Evolutionary conservation across 306 rosid genomes (phyloP), one percentile per base, ranked within the genome.

Genomic region (Rosa rugosa): DNA sequence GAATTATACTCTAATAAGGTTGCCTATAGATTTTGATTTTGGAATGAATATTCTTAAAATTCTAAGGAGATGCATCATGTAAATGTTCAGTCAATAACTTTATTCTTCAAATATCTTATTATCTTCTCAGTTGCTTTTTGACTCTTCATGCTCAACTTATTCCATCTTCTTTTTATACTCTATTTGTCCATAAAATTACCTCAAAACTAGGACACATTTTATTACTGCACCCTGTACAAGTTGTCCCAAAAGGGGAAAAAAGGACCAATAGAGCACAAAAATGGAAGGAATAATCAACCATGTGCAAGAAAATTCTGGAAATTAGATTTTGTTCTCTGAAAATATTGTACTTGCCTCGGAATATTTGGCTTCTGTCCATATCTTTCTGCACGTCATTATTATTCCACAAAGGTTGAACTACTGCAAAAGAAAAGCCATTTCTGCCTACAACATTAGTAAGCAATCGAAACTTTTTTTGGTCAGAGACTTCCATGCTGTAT

Each of bases 1-100:
- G 14, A 2, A 60, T 4, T 4, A 22, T 8, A 56, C 12, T 23
- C 36, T 23, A 8, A 22, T 22, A 56, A 4, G 10, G 49, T 73
- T 53, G 20, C 69, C 41, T 23, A 3, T 5, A 9, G 22, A 8
- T 66, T 23, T n/a, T 27, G 9, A 65, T 25, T 40, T 17, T 72
- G 23, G 66, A 38, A 66, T 71, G 89, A 36, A 88, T 73, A 81
- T 84, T 76, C 93, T 75, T 78, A 56, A 53, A 78, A 76, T 75
- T 86, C 81, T 66, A 76, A 44, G 67, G 57, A 65, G 83, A 72
- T 31, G 81, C 87, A 34, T 34, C 22, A 65, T 36, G 25, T 17
- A 81, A 81, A 83, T 85, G 84, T 82, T 51, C 84, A 74, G 71
- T 66, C 44, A 73, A n/a, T n/a, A n/a, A 79, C 90, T 89, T 84